These are phyloP conservation scores for Aurantiochytrium sp. DNA, from an alignment of 108 stramenopile species.

Conservation along the genomic window DNA sequence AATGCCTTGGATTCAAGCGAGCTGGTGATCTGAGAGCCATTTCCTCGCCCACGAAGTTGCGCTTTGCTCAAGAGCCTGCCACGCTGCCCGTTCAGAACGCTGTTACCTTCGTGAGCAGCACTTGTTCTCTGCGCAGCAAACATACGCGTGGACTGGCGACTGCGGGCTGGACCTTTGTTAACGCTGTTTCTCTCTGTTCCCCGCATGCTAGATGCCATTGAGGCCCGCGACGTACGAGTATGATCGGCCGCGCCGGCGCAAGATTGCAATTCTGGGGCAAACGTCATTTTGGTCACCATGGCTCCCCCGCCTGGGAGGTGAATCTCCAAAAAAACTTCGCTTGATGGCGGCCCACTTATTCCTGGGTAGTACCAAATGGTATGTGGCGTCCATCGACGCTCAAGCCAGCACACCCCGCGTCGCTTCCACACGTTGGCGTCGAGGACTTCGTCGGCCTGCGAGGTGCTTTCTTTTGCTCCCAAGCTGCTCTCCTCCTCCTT, in stretches of 20 bases:
- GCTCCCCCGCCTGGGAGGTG: background rate
- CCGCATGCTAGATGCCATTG: background rate
- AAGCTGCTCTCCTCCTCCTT: too few relatives aligned
- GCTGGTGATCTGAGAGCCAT: too few relatives aligned
- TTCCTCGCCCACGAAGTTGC: background rate
- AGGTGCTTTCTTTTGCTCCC: too few relatives aligned
- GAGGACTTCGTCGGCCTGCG: background rate
- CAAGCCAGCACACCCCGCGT: background rate
- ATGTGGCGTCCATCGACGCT: background rate
- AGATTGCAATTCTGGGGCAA: background rate
- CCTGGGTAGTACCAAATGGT: constrained; percentile 7
- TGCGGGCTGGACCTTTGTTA: background rate
- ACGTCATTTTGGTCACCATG: background rate
- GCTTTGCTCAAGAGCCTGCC: background rate
- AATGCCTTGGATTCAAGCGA: too few relatives aligned
- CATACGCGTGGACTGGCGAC: too few relatives aligned
- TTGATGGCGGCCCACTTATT: background rate
- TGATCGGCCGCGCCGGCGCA: background rate
- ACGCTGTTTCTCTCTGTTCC: background rate
- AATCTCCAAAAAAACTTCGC: background rate
- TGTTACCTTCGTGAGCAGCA: too few relatives aligned
- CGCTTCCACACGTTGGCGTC: background rate
- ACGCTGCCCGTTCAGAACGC: background rate
- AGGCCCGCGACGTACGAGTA: background rate
- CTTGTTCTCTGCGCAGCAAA: too few relatives aligned